These are phyloP conservation scores for Candida silvicultrix DNA, from an alignment of 805 yeast species.

Conservation along the genomic window DNA sequence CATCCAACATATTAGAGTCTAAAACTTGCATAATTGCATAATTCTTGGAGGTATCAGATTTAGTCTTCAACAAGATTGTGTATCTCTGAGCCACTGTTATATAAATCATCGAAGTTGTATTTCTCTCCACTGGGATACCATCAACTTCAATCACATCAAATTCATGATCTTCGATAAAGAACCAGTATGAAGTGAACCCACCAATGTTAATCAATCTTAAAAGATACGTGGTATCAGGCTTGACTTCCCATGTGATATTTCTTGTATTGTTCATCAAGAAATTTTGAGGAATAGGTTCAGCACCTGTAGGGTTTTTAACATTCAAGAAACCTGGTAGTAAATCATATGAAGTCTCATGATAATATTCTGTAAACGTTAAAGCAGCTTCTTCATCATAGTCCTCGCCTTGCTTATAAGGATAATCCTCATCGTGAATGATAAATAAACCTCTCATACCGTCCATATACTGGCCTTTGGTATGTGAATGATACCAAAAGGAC, in stretches of 20 bases:
- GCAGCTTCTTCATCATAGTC: no score
- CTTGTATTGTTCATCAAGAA: conserved; percentile 40
- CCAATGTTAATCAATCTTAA: conserved; percentile 50
- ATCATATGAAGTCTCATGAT: conserved; percentile 32
- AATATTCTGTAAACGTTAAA: conserved; percentile 32
- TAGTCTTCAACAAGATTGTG: conserved; percentile 52
- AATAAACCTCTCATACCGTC: conserved; percentile 45
- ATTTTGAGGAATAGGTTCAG: conserved; percentile 43
- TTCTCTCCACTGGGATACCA: conserved; percentile 45
- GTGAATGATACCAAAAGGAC: conserved; percentile 53
- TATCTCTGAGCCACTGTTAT: conserved; percentile 75
- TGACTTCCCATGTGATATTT: conserved; percentile 36
- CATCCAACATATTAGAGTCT: conserved; percentile 75
- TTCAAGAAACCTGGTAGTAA: conserved; percentile 22
- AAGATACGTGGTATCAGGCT: conserved; percentile 39
- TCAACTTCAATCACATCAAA: conserved; percentile 53
- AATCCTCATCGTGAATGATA: conserved; percentile 29
- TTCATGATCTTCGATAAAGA: conserved; percentile 46
- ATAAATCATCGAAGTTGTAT: conserved; percentile 35
- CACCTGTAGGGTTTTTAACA: conserved; percentile 26
- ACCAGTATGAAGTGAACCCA: conserved; percentile 49
- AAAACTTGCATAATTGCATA: conserved; percentile 73
- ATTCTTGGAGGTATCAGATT: conserved; percentile 44
- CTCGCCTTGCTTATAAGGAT: neutral
- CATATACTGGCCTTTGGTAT: conserved; percentile 37